Evolutionary conservation across 306 rosid species (phyloP).

Genomic region (Cucurbita maxima): DNA sequence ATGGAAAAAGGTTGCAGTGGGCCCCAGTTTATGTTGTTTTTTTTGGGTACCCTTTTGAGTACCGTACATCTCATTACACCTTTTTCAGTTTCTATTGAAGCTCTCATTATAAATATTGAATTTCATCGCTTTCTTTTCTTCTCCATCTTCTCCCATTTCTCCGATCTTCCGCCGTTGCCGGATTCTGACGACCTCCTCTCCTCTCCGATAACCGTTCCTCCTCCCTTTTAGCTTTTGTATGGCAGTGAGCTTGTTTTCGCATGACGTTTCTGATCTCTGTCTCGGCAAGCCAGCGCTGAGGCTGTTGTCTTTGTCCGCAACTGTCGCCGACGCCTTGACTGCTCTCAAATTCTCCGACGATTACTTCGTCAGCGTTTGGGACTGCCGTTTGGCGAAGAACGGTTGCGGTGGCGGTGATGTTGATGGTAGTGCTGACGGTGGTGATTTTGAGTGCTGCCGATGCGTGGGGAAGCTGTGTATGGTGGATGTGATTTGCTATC

Average conservation of each 20-base stretch:
- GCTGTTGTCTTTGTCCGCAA: slow-evolving; percentile 45
- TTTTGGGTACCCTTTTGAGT: not conserved
- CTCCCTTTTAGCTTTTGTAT: slow-evolving; percentile 29
- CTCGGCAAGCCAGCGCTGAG: slow-evolving; percentile 92
- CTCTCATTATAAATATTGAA: not conserved
- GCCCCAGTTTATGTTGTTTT: not conserved
- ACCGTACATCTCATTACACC: not conserved
- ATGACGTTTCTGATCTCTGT: slow-evolving; percentile 89
- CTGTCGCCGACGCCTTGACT: slow-evolving; percentile 57
- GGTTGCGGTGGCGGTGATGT: not conserved
- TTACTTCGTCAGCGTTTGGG: slow-evolving; percentile 67
- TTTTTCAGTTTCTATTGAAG: not conserved
- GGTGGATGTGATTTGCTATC: slow-evolving; percentile 71
- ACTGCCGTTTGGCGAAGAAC: slow-evolving; percentile 17
- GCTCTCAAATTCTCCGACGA: slow-evolving; percentile 51
- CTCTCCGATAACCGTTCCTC: not conserved
- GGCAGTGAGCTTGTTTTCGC: slow-evolving; percentile 74
- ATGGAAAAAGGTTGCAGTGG: not conserved
- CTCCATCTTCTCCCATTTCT: not conserved
- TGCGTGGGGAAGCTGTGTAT: slow-evolving; percentile 74
- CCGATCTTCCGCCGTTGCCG: not conserved
- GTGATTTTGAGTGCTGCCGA: slow-evolving; percentile 20
- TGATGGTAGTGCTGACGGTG: not conserved
- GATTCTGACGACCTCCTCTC: not conserved
- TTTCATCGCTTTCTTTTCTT: not conserved